These are phyloP conservation scores for Auricularia sp. DNA, from an alignment of 768 basidiomycete genomes.

Conservation along the genomic window DNA sequence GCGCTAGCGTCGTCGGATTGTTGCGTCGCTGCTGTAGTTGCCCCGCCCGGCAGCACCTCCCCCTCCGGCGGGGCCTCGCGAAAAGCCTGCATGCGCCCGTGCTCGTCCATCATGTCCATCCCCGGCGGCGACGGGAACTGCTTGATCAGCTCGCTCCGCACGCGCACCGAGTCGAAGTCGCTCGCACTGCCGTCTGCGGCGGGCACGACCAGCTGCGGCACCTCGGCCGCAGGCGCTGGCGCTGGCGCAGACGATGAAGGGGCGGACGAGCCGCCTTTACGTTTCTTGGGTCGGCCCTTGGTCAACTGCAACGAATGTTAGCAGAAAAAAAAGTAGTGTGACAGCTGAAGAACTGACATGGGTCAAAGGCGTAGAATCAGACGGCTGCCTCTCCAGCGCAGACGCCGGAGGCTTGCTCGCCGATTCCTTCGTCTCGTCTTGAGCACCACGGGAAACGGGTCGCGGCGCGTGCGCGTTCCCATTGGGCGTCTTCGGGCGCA, in stretches of 20 bases:
- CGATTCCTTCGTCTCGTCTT: too few relatives aligned
- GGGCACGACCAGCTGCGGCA: neutral
- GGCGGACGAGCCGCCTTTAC: conserved; percentile 32
- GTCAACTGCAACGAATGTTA: conserved; percentile 46
- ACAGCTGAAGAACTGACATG: conserved; percentile 66
- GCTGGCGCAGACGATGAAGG: neutral
- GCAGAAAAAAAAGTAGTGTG: conserved; percentile 20
- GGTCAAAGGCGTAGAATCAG: conserved; percentile 57
- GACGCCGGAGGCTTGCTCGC: neutral
- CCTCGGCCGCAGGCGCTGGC: neutral
- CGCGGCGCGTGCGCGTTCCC: too few relatives aligned
- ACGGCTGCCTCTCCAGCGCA: conserved; percentile 25
- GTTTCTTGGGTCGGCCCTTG: conserved; percentile 61
- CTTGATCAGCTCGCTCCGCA: neutral
- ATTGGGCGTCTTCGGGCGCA: too few relatives aligned
- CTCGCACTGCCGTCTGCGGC: neutral
- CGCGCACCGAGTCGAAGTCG: conserved; percentile 1
- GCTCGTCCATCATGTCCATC: neutral
- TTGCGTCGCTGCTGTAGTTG: conserved; percentile 12
- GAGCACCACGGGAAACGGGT: too few relatives aligned
- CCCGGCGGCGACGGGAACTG: neutral
- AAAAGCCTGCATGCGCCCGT: neutral
- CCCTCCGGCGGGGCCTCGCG: neutral
- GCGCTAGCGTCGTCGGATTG: neutral
- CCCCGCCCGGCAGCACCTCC: conserved; percentile 14